Evolutionary conservation across 306 rosid species (phyloP), one percentile per base, ranked within the genome.

Genomic region (Casuarina glauca): DNA sequence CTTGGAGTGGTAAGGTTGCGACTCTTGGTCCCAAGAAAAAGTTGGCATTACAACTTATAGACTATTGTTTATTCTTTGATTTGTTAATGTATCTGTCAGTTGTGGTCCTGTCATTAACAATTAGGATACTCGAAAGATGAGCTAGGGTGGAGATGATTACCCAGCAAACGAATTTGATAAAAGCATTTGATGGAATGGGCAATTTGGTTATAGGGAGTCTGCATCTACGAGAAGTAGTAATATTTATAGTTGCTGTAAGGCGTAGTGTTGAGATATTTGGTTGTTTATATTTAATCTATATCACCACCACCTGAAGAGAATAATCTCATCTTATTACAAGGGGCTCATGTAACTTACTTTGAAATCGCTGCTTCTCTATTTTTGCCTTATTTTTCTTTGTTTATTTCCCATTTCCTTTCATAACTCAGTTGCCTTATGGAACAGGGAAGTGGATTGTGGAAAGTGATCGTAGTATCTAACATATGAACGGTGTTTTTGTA

Each of bases 21-120:
- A 26, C 73, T 70, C 71, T 42, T 82, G 70, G 41, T 77, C 79
- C 2, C 64, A 19, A 19, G 4, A 57, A 38, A 62, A 63, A 41
- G 44, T 63, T 38, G 44, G 42, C 4, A 63, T 3, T 38, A 13
- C 2, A 13, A 63, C 3, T 38, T 38, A 5, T 63, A 2, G 19
- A 48, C 5, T 1, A 5, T 63, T 63, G 69, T 63, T 63, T 13
- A 2, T 36, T 35, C 19, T 2, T 64, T 64, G n/a, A 41, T 66
- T 67, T 67, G 8, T 67, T 5, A 0, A 9, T 42, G 6, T 67
- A 67, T 41, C 41, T 39, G 39, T 36, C 12, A 62, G 41, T 62
- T 36, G 9, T 39, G 70, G 49, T 26, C 11, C 32, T 3, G 35
- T 48, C 70, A 3, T 9, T 67, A 42, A 67, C 35, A 42, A 46